These are phyloP conservation scores for Neofusicoccum cordaticola DNA, from an alignment of 2,329 filamentous ascomycete genomes.

Conservation along the genomic window DNA sequence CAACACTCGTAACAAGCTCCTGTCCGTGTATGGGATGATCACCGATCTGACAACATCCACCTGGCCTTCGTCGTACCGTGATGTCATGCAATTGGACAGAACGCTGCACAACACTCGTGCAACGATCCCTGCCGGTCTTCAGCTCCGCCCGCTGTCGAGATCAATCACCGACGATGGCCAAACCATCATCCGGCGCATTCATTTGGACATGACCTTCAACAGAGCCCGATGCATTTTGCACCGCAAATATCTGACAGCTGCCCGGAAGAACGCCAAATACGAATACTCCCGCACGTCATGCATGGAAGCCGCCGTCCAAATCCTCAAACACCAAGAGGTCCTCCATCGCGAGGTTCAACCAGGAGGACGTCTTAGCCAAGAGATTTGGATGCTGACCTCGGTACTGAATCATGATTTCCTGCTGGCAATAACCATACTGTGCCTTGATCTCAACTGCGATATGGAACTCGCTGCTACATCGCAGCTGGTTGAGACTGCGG, in stretches of 20 bases:
- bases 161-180: constrained; percentile 21
- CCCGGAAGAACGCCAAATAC: constrained; percentile 36
- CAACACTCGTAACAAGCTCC: constrained; percentile 26
- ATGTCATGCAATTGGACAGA: constrained; percentile 29
- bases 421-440: constrained; percentile 48
- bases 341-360: constrained; percentile 42
- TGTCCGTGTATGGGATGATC: constrained; percentile 27
- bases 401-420: constrained; percentile 48
- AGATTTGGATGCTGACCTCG: constrained; percentile 45
- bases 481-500: background rate
- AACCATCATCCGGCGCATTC: constrained; percentile 26
- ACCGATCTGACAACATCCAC: constrained; percentile 30
- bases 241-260: constrained; percentile 34
- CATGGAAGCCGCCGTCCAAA: constrained; percentile 45
- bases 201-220: constrained; percentile 31
- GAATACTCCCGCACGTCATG: constrained; percentile 43
- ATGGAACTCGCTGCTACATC: background rate
- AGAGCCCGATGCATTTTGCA: constrained; percentile 37
- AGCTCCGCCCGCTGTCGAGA: background rate
- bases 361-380: constrained; percentile 38
- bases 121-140: background rate
- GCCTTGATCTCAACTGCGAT: constrained; percentile 39
- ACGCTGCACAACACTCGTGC: constrained; percentile 25
- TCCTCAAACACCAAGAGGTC: constrained; percentile 44
- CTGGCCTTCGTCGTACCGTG: constrained; percentile 28